Base-by-base conservation (phyloP, 2,329 filamentous ascomycete species). In the Talaromyces rugulosus region DNA sequence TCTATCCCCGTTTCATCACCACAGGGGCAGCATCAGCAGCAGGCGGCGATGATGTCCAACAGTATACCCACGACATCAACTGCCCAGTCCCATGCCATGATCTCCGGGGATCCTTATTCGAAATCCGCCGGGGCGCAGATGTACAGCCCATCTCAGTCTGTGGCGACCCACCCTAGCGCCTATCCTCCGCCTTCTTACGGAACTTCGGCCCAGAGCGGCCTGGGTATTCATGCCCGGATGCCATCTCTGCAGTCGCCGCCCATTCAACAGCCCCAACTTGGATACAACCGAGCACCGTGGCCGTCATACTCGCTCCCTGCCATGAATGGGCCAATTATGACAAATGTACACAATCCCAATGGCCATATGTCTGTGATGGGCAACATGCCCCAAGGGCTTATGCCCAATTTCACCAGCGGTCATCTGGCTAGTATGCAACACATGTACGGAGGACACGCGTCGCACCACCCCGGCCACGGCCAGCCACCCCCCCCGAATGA, bases 271-370 rank as follows among this genome's bases (percentile, higher is more conserved):
- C 70, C 70, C n/a, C 71, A 72, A 12, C 58, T 76, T 60, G 70
- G 67, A 31, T 76, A 75, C 60, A 71, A 70, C 33, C 78, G 78
- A 69, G 81, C 73, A 34, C 77, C 79, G 2, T 80, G 78, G 69
- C 75, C 78, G 9, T 80, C 78, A 6, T 85, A 88, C 68, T 82
- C 82, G 3, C 81, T 89, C 3, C 83, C 88, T 3, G 79, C 82
- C n/a, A 83, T 88, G 80, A 78, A 81, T 50, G 87, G 87, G 0
- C 83, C 88, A 1, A 87, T 94, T 31, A 86, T 94, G 80, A 89
- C 90, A 16, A 95, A 94, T 70, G 83, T 95, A 30, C 85, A 88
- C 69, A 90, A 88, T 63, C 91, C 91, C 0, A 86, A 85, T 59
- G 83, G 83, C 5, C 89, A 89, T 63, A 87, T 95, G 81, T 83